Conservation (phyloP, 2,329 filamentous ascomycete species). For the Trichoderma asperellum region DNA sequence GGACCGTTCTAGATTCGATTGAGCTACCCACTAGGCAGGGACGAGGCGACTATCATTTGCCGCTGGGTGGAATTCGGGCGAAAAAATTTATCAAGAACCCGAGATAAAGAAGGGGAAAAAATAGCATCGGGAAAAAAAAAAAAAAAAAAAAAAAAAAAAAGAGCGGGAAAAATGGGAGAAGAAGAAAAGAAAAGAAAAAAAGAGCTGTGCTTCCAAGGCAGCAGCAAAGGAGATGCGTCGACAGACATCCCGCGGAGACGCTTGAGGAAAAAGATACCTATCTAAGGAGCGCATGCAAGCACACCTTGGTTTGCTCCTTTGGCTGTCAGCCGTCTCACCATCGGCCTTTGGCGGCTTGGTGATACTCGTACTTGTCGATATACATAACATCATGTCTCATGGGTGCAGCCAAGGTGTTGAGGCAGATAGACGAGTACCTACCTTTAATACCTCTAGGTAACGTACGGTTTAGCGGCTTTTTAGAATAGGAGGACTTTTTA, state of each 20-base stretch:
- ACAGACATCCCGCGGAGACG: not conserved
- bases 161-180: not conserved
- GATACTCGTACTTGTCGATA: not conserved
- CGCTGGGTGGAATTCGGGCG: not conserved
- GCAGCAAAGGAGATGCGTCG: not conserved
- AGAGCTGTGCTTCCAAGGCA: not conserved
- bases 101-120: not conserved
- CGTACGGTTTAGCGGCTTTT: not conserved
- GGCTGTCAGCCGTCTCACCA: not conserved
- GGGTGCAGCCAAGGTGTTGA: not conserved
- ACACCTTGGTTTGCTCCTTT: not conserved
- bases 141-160: not conserved
- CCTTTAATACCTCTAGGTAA: not conserved
- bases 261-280: not conserved
- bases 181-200: not conserved
- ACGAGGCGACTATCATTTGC: slow-evolving; percentile 6
- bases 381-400: not conserved
- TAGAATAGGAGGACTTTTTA: no score
- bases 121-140: not conserved
- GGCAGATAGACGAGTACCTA: not conserved
- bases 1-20: slow-evolving; percentile 29
- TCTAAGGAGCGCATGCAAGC: not conserved
- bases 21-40: slow-evolving; percentile 28
- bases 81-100: not conserved
- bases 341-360: not conserved